These are phyloP conservation scores for Naganishia friedmannii DNA, from an alignment of 768 basidiomycete genomes.

Conservation along the genomic window DNA sequence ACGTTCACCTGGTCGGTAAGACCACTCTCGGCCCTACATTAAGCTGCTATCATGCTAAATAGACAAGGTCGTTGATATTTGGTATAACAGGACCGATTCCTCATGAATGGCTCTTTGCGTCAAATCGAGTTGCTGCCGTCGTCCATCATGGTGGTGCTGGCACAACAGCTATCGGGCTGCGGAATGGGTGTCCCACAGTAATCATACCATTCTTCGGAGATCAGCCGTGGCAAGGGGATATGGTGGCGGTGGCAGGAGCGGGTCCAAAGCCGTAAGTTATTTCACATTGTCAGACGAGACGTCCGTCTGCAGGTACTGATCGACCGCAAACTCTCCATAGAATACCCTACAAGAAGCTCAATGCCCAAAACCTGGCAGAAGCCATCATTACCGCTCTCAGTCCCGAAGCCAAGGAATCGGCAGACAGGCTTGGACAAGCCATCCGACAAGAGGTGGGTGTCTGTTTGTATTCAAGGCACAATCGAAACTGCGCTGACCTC, in stretches of 20 bases:
- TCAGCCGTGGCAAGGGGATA: constrained; percentile 60
- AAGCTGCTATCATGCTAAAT: background rate
- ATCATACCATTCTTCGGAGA: constrained; percentile 69
- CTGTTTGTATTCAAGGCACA: background rate
- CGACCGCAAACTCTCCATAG: background rate
- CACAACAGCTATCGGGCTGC: constrained; percentile 64
- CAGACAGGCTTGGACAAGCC: constrained; percentile 57
- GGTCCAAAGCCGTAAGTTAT: constrained; percentile 58
- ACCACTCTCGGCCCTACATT: background rate
- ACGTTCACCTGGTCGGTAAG: constrained; percentile 62
- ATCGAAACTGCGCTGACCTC: constrained; percentile 29
- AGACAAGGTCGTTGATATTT: background rate
- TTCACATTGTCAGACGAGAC: too few relatives aligned
- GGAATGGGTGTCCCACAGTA: constrained; percentile 62
- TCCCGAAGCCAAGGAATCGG: constrained; percentile 57
- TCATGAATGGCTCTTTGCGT: constrained; percentile 67
- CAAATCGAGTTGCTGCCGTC: constrained; percentile 60
- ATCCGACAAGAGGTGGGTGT: constrained; percentile 58
- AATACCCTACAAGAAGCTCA: constrained; percentile 60
- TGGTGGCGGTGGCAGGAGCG: constrained; percentile 64
- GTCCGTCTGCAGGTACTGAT: background rate
- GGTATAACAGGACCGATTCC: constrained; percentile 52
- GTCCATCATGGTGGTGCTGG: constrained; percentile 68
- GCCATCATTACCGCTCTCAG: constrained; percentile 59
- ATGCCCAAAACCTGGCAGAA: constrained; percentile 57